A percentile compares a stretch with the other conserved stretches of the same genome.
Evolutionary conservation across 164 flowering plant species (phyloP).

Genomic region (Tinospora cordifolia): DNA sequence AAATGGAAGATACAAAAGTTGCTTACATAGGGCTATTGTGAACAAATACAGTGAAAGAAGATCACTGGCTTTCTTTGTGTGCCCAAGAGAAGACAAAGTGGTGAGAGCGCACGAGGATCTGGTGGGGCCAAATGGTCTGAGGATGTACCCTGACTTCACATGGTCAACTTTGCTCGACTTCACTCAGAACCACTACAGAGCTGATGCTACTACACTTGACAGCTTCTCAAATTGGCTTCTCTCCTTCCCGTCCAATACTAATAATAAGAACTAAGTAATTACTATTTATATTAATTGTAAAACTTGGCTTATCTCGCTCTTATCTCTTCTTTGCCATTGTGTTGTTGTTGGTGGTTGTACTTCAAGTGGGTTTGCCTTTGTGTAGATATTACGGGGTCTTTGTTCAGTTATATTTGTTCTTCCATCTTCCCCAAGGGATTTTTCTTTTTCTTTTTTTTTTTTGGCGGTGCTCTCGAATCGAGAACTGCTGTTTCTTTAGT

Average conservation of each 20-base stretch:
- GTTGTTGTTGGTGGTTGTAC: no score
- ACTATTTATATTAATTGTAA: no score
- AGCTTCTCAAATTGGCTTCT: slow-evolving; percentile 43
- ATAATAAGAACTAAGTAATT: no score
- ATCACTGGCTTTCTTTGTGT: slow-evolving; percentile 56
- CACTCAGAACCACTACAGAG: slow-evolving; percentile 59
- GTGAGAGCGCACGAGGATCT: slow-evolving; percentile 57
- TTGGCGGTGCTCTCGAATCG: no score
- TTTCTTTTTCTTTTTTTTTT: no score
- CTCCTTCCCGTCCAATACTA: slow-evolving; percentile 1
- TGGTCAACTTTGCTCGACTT: slow-evolving; percentile 52
- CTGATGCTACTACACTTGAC: slow-evolving; percentile 48
- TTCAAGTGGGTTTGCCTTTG: no score
- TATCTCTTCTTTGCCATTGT: no score
- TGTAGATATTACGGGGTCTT: no score
- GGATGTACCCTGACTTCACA: slow-evolving; percentile 65
- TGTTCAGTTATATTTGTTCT: no score
- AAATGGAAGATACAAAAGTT: slow-evolving; percentile 69
- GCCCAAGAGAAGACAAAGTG: slow-evolving; percentile 56
- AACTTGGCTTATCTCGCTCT: no score
- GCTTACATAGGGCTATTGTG: slow-evolving; percentile 73
- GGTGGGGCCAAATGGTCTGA: slow-evolving; percentile 25
- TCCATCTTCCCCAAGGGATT: no score
- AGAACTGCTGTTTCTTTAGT: no score
- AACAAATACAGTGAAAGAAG: slow-evolving; percentile 44